Evolutionary conservation across 495 filamentous ascomycete species (phyloP).

Genomic region (Antarctomyces pellizariae): DNA sequence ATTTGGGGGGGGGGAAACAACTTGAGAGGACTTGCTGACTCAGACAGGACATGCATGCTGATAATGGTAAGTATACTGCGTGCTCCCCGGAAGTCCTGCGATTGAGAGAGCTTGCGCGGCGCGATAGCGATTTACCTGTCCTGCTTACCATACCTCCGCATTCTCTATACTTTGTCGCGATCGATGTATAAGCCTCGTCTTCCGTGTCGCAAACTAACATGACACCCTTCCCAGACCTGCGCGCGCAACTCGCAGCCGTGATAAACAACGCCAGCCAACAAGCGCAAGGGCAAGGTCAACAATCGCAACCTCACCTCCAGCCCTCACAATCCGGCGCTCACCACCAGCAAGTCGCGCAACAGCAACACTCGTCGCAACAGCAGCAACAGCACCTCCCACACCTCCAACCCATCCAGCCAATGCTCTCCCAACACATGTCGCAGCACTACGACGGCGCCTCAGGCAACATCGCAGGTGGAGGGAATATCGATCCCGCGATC

Average conservation of each 20-base stretch:
- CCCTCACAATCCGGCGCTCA: neutral
- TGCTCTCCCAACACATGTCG: slow-evolving; percentile 5
- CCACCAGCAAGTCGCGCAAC: too few species aligned
- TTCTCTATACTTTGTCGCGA: neutral
- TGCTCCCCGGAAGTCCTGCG: too few species aligned
- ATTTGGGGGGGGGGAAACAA: too few species aligned
- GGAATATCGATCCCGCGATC: slow-evolving; percentile 16
- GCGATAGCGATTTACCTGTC: slow-evolving; percentile 1
- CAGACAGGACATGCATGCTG: slow-evolving; percentile 12
- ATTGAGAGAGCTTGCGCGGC: too few species aligned
- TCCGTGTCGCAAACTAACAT: slow-evolving; percentile 1
- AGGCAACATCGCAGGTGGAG: slow-evolving; percentile 11
- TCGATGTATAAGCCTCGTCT: slow-evolving; percentile 2
- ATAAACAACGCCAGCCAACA: slow-evolving; percentile 7
- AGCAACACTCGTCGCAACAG: too few species aligned
- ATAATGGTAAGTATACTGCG: too few species aligned
- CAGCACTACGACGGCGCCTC: slow-evolving; percentile 10
- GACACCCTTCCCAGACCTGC: slow-evolving; percentile 10
- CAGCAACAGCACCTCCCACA: slow-evolving; percentile 1
- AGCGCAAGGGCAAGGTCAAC: too few species aligned
- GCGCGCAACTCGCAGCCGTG: slow-evolving; percentile 13
- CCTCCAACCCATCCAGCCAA: neutral
- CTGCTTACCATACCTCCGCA: neutral
- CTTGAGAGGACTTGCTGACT: slow-evolving; percentile 13
- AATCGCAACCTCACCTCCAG: neutral